Evolutionary conservation across 2,329 filamentous ascomycete species (phyloP).

Genomic region (Aspergillus sojae): DNA sequence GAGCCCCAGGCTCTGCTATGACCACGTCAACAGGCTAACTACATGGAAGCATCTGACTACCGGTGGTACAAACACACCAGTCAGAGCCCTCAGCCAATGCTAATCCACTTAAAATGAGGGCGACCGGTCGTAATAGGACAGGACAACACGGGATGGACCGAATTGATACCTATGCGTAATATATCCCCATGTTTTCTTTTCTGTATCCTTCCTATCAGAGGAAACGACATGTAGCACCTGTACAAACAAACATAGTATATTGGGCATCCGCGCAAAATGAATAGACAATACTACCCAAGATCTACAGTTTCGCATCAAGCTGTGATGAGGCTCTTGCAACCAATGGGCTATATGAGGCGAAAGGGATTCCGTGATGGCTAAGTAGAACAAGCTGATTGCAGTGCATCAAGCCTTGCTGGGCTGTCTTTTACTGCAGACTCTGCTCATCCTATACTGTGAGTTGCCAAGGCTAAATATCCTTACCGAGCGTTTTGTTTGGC

Average conservation of each 20-base stretch:
- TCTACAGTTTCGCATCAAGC: not conserved
- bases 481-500: not conserved
- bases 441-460: not conserved
- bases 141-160: not conserved
- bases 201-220: not conserved
- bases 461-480: not conserved
- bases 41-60: not conserved
- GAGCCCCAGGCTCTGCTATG: not conserved
- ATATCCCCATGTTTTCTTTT: not conserved
- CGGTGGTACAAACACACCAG: not conserved
- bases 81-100: not conserved
- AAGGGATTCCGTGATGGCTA: not conserved
- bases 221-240: not conserved
- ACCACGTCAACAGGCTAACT: not conserved
- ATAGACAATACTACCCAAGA: not conserved
- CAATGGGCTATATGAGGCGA: not conserved
- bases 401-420: not conserved
- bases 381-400: not conserved
- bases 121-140: not conserved
- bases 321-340: not conserved
- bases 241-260: not conserved
- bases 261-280: not conserved
- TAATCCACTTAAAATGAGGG: not conserved
- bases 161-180: not conserved
- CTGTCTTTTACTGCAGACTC: not conserved